Base-by-base conservation (phyloP, 2,329 filamentous ascomycete species). In the Apiospora saccharicola region DNA sequence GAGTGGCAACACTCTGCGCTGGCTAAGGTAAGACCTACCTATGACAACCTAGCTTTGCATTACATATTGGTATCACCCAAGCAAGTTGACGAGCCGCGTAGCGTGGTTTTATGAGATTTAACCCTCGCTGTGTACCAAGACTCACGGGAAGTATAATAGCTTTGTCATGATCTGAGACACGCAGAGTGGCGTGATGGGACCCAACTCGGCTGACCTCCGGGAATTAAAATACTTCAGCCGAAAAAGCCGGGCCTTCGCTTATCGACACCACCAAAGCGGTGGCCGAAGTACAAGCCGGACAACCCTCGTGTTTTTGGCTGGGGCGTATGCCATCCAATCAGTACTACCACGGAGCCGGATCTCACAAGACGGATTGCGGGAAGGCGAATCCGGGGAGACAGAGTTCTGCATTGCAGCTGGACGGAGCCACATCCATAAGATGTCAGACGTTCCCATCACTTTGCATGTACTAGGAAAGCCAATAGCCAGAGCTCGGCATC, bases 1-100 rank as follows among this genome's bases (percentile, higher is more conserved):
- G 10, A n/a, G 57, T 41, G 57, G 57, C 57, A 64, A 64, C 1
- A 64, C 19, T 41, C 34, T 64, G 57, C 57, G 57, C 34, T 64
- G 57, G 57, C 57, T 41, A 64, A 64, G 57, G 57, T 64, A 64
- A 64, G 57, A 64, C 57, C 34, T 41, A 34, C 34, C 34, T 41
- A 19, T 41, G 34, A 22, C 34, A 34, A 24, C 22, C 57, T n/a
- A 41, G 57, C 30, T 64, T 37, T 41, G 57, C 34, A 64, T 64
- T 64, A 61, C 16, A 19, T 61, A 14, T n/a, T 41, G 57, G 57
- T 34, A 41, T 64, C 30, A 41, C 30, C 4, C 57, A 64, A 7
- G 34, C 34, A 64, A 64, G 19, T 57, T 14, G 53, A 57, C 22
- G 53, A 61, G 53, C 53, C 30, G 53, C 53, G 30, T 10, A 22